phyloP scores from a whole-genome alignment of 1,284 basidiomycete genomes.

The Gomphus bonarii region DNA sequence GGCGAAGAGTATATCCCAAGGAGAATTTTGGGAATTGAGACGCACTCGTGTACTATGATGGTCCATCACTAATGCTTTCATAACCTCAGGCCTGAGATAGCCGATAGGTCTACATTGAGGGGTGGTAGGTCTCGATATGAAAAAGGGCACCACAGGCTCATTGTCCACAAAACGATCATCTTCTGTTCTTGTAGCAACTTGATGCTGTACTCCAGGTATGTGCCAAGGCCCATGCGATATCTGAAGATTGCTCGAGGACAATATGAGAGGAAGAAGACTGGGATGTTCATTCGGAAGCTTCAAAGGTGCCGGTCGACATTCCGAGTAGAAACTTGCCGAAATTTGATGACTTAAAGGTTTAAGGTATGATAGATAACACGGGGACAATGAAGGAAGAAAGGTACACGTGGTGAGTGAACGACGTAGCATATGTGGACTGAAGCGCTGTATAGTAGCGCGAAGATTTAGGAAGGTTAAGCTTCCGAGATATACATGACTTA shows the following conservation, averaged over 20 bases:
- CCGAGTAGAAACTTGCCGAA: too few relatives aligned
- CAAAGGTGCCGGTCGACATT: neutral
- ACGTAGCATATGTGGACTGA: too few relatives aligned
- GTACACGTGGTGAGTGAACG: too few relatives aligned
- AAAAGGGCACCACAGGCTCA: neutral
- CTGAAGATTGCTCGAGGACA: slow-evolving; percentile 22
- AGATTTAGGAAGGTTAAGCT: too few relatives aligned
- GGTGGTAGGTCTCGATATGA: neutral
- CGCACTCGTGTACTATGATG: neutral
- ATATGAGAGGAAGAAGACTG: slow-evolving; percentile 21
- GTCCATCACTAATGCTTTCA: slow-evolving; percentile 12
- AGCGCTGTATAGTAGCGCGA: too few relatives aligned
- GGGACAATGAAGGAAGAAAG: too few relatives aligned
- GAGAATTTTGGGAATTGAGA: neutral
- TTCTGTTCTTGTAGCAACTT: neutral
- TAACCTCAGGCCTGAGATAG: slow-evolving; percentile 20
- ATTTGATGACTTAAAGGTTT: too few relatives aligned
- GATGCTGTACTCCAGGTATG: slow-evolving; percentile 13
- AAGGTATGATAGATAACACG: too few relatives aligned
- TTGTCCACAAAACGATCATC: neutral
- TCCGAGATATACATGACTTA: too few relatives aligned
- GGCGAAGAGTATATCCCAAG: slow-evolving; percentile 3
- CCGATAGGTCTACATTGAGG: slow-evolving; percentile 17
- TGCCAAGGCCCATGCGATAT: slow-evolving; percentile 15
- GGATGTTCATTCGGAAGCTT: neutral